phyloP scores from a whole-genome alignment of 2,329 filamentous ascomycete genomes.

The Blumeriella jaapii region DNA sequence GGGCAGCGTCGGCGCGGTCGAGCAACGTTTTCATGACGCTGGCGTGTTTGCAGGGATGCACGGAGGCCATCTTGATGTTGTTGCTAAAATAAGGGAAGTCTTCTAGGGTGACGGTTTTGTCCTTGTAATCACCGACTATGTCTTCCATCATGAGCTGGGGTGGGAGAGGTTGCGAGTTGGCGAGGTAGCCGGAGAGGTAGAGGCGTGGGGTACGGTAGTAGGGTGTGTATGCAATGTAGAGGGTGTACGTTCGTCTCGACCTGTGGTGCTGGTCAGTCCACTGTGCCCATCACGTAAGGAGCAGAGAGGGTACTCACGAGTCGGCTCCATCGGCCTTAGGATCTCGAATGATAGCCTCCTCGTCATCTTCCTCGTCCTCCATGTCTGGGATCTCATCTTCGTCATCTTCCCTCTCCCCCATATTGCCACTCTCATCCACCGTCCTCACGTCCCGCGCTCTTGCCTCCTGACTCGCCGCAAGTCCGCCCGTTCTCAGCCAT shows the following conservation, averaged over 20 bases:
- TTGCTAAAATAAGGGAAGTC: slow-evolving; percentile 93
- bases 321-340: slow-evolving; percentile 29
- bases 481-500: slow-evolving; percentile 80
- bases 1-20: slow-evolving; percentile 84
- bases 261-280: slow-evolving; percentile 33
- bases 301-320: slow-evolving; percentile 17
- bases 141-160: slow-evolving; percentile 91
- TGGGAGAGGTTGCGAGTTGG: slow-evolving; percentile 67
- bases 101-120: slow-evolving; percentile 96
- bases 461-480: slow-evolving; percentile 62
- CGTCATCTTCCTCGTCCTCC: slow-evolving; percentile 90
- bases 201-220: slow-evolving; percentile 94
- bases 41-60: slow-evolving; percentile 95
- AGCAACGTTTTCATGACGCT: slow-evolving; percentile 96
- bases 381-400: slow-evolving; percentile 90
- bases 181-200: slow-evolving; percentile 83
- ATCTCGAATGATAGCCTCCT: slow-evolving; percentile 90
- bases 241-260: slow-evolving; percentile 82
- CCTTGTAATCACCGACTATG: slow-evolving; percentile 91
- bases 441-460: slow-evolving; percentile 74
- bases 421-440: slow-evolving; percentile 78
- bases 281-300: background rate
- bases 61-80: slow-evolving; percentile 87
- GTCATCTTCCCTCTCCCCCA: slow-evolving; percentile 62
- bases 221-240: slow-evolving; percentile 96